phyloP scores from a whole-genome alignment of 768 basidiomycete species.

The Galerina sulciceps region DNA sequence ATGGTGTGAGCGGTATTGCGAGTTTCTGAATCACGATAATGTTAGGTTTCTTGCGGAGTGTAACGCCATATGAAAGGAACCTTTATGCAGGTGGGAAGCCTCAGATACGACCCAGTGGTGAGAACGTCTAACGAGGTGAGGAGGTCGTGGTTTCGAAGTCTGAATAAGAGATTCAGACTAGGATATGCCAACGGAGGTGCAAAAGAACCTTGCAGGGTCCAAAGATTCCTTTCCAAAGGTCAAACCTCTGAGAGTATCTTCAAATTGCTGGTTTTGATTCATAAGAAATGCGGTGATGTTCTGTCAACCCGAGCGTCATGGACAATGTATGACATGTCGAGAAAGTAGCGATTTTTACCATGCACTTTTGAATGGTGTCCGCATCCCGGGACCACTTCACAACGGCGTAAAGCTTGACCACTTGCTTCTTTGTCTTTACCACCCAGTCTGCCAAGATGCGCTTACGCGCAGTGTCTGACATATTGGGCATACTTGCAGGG shows the following conservation, averaged over 20 bases:
- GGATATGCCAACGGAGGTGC: neutral
- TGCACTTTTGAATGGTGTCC: constrained; percentile 83
- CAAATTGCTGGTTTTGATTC: constrained; percentile 85
- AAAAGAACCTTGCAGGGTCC: constrained; percentile 73
- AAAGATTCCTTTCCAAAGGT: constrained; percentile 70
- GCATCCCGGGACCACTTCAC: constrained; percentile 88
- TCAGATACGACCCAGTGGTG: constrained; percentile 82
- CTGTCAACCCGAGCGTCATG: constrained; percentile 38
- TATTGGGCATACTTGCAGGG: constrained; percentile 67
- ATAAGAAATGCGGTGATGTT: constrained; percentile 88
- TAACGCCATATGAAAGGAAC: constrained; percentile 38
- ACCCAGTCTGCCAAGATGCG: constrained; percentile 87
- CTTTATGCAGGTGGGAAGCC: constrained; percentile 83
- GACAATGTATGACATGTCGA: neutral
- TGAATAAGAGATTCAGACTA: constrained; percentile 29
- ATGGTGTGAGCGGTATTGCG: constrained; percentile 63
- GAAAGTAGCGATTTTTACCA: constrained; percentile 48
- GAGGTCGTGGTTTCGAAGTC: constrained; percentile 92
- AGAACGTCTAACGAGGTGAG: constrained; percentile 90
- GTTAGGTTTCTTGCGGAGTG: neutral
- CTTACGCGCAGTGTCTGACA: constrained; percentile 82
- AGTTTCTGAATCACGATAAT: constrained; percentile 56
- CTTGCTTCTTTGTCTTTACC: constrained; percentile 87
- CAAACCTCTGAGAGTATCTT: constrained; percentile 64
- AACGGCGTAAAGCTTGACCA: constrained; percentile 87